A percentile compares a stretch with the other conserved stretches of the same genome.
Evolutionary conservation across 2,329 filamentous ascomycete genomes (phyloP).

Genomic region (Tolypocladium capitatum): DNA sequence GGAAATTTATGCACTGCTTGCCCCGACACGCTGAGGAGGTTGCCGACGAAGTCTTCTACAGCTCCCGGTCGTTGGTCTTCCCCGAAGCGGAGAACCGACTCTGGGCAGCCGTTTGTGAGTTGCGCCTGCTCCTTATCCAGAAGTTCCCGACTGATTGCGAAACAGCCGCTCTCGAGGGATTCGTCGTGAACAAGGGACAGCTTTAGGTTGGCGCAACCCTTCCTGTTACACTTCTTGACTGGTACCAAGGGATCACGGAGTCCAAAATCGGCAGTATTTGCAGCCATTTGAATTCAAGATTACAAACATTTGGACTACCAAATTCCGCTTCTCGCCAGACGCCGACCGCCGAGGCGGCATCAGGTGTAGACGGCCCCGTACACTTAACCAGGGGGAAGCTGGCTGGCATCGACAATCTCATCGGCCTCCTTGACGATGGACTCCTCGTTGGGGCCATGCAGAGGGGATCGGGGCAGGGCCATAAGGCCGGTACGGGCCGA

Average conservation of each 20-base stretch:
- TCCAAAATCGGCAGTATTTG: constrained; percentile 4
- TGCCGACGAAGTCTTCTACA: constrained; percentile 87
- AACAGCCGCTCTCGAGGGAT: constrained; percentile 64
- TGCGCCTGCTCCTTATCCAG: neutral
- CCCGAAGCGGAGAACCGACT: constrained; percentile 88
- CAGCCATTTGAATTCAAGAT: constrained; percentile 4
- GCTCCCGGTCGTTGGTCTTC: constrained; percentile 74
- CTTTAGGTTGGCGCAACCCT: constrained; percentile 29
- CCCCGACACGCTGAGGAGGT: constrained; percentile 90
- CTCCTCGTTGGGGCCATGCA: constrained; percentile 62
- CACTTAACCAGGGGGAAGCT: constrained; percentile 74
- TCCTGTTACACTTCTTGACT: neutral
- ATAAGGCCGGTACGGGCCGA: constrained; percentile 92
- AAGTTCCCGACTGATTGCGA: neutral
- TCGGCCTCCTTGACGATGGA: constrained; percentile 69
- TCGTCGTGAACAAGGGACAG: constrained; percentile 87
- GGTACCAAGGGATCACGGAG: neutral
- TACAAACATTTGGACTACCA: constrained; percentile 5
- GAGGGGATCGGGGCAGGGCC: constrained; percentile 86
- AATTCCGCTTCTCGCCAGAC: constrained; percentile 6
- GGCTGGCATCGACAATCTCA: constrained; percentile 88
- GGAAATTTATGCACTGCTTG: constrained; percentile 98
- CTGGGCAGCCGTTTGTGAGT: constrained; percentile 71
- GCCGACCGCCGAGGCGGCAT: constrained; percentile 3
- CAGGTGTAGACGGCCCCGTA: neutral